Conservation (phyloP, 108 stramenopile species). For the Discostella stelligeroides region DNA sequence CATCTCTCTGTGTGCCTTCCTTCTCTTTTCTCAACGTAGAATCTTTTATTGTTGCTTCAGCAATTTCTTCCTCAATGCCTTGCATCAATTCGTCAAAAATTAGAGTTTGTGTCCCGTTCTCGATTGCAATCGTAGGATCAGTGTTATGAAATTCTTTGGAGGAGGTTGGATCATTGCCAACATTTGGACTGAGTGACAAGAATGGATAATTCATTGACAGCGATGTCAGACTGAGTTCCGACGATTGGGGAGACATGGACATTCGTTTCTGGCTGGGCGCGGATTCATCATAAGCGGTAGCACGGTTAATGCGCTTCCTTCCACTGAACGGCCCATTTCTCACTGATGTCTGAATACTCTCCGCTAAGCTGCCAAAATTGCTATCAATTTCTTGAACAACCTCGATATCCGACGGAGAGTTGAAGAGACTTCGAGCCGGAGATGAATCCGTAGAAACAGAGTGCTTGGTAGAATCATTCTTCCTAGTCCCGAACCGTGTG, state of each 20-base stretch:
- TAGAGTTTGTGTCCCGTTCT: slow-evolving; percentile 16
- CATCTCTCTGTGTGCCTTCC: not conserved
- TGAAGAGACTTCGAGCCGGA: slow-evolving; percentile 14
- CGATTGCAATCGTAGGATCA: slow-evolving; percentile 10
- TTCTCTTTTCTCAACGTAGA: not conserved
- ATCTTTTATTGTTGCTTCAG: not conserved
- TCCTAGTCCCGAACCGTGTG: slow-evolving; percentile 5
- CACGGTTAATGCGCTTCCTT: slow-evolving; percentile 19
- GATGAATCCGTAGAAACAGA: not conserved
- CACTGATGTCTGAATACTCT: not conserved
- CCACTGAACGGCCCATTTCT: slow-evolving; percentile 24
- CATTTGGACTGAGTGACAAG: slow-evolving; percentile 22
- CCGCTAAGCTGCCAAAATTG: not conserved
- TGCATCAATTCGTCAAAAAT: slow-evolving; percentile 30
- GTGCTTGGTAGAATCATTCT: not conserved
- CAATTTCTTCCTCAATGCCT: slow-evolving; percentile 11
- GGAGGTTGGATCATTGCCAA: not conserved
- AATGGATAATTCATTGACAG: slow-evolving; percentile 41
- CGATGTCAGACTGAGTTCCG: slow-evolving; percentile 6
- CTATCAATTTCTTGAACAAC: slow-evolving; percentile 9
- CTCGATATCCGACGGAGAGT: slow-evolving; percentile 13
- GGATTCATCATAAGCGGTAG: not conserved
- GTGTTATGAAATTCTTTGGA: slow-evolving; percentile 2
- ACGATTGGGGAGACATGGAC: slow-evolving; percentile 7
- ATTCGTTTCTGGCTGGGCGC: slow-evolving; percentile 18